Evolutionary conservation across 352 stramenopile species (phyloP).

Genomic region (Phytophthora brassicae): DNA sequence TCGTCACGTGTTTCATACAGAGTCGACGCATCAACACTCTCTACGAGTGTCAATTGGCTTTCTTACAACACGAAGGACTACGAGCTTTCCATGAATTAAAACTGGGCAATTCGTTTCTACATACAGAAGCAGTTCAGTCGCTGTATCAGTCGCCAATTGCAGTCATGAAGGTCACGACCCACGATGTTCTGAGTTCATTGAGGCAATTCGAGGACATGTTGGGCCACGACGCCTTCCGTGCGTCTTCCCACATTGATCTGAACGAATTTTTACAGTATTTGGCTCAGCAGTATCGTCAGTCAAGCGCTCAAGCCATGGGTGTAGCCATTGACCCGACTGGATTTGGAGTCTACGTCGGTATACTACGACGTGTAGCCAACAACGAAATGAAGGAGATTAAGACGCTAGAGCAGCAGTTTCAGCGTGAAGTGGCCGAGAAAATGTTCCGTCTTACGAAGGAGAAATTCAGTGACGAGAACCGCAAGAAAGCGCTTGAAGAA

Average conservation of each 20-base stretch:
- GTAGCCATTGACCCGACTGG: constrained; percentile 60
- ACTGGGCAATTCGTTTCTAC: constrained; percentile 80
- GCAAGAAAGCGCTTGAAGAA: constrained; percentile 68
- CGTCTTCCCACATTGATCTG: constrained; percentile 58
- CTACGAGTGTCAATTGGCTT: constrained; percentile 68
- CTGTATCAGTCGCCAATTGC: constrained; percentile 49
- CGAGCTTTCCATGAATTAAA: constrained; percentile 64
- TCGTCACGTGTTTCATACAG: constrained; percentile 77
- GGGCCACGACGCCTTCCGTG: constrained; percentile 64
- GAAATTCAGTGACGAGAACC: constrained; percentile 84
- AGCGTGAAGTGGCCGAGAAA: constrained; percentile 71
- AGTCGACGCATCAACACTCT: constrained; percentile 74
- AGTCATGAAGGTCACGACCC: constrained; percentile 63
- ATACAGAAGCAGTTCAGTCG: constrained; percentile 76
- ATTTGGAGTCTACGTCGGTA: constrained; percentile 78
- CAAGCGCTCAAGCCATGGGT: constrained; percentile 63
- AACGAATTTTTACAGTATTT: constrained; percentile 76
- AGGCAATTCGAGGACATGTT: constrained; percentile 68
- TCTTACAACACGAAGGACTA: constrained; percentile 69
- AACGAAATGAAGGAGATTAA: constrained; percentile 85
- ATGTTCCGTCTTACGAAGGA: constrained; percentile 86
- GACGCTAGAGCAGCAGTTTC: constrained; percentile 77
- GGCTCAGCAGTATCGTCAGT: constrained; percentile 64
- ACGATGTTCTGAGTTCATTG: constrained; percentile 65
- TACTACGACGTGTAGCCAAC: constrained; percentile 72